A percentile compares a stretch with the other conserved stretches of the same genome.
Evolutionary conservation across 345 rosid genomes (phyloP).

Genomic region (Angophora floribunda): DNA sequence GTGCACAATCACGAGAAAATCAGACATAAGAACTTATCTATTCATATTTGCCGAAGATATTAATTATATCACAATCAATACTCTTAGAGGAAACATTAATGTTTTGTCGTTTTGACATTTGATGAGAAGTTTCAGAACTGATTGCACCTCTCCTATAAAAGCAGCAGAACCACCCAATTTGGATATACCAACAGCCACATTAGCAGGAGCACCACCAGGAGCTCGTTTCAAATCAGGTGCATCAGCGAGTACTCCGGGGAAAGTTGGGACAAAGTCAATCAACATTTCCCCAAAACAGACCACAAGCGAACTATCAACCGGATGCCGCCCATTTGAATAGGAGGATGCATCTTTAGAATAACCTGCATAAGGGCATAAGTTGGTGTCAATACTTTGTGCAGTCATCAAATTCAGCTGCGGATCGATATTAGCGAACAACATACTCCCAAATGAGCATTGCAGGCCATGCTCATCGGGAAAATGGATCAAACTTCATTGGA

Average conservation of each 20-base stretch:
- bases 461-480: not conserved
- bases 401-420: not conserved
- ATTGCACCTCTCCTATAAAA: constrained; percentile 81
- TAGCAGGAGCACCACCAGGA: constrained; percentile 97
- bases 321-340: not conserved
- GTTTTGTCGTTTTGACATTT: not conserved
- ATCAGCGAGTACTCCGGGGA: constrained; percentile 71
- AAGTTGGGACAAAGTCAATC: constrained; percentile 92
- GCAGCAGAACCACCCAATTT: constrained; percentile 90
- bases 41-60: not conserved
- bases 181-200: constrained; percentile 89
- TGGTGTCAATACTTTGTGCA: not conserved
- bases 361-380: not conserved
- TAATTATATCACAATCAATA: not conserved
- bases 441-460: not conserved
- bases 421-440: not conserved
- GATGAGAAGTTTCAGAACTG: not conserved
- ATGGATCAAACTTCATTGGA: not conserved
- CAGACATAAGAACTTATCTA: not conserved
- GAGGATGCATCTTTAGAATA: constrained; percentile 15
- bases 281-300: constrained; percentile 91
- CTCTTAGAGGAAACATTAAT: not conserved
- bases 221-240: constrained; percentile 93
- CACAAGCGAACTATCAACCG: constrained; percentile 24
- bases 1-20: not conserved